Conservation (phyloP, 306 rosid genomes). For the Prunus dulcis region DNA sequence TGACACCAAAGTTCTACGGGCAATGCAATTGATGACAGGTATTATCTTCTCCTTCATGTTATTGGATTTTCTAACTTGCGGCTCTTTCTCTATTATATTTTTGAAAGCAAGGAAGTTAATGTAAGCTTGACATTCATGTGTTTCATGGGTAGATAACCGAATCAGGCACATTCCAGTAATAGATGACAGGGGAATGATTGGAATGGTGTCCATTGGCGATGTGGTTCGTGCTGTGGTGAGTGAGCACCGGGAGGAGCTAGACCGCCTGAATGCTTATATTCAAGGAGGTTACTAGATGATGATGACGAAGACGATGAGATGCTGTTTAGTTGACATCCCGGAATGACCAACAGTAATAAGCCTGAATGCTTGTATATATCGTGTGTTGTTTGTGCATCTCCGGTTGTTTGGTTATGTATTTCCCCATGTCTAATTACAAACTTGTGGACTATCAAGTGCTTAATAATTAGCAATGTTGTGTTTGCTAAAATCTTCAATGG, state of each 20-base stretch:
- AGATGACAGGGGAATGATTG: constrained; percentile 64
- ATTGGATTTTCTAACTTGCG: background rate
- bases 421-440: constrained; percentile 12
- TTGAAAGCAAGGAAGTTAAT: background rate
- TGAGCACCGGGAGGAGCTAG: constrained; percentile 93
- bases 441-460: constrained; percentile 3
- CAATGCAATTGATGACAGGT: constrained; percentile 99
- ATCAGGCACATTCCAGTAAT: constrained; percentile 98
- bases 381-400: constrained; percentile 28
- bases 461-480: constrained; percentile 6
- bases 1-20: constrained; percentile 76
- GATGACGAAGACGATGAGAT: constrained; percentile 32
- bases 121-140: constrained; percentile 20
- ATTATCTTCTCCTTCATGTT: constrained; percentile 15
- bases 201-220: constrained; percentile 98
- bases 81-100: background rate
- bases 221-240: constrained; percentile 98
- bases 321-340: constrained; percentile 31
- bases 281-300: constrained; percentile 89
- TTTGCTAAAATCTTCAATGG: background rate
- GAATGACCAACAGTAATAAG: constrained; percentile 41
- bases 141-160: constrained; percentile 58
- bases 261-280: constrained; percentile 89
- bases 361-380: constrained; percentile 50
- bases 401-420: constrained; percentile 26